A percentile compares a stretch with the other conserved stretches of the same genome.
These are phyloP conservation scores for Paramecium pentaurelia DNA, from an alignment of 73 alveolate species.

Conservation along the genomic window DNA sequence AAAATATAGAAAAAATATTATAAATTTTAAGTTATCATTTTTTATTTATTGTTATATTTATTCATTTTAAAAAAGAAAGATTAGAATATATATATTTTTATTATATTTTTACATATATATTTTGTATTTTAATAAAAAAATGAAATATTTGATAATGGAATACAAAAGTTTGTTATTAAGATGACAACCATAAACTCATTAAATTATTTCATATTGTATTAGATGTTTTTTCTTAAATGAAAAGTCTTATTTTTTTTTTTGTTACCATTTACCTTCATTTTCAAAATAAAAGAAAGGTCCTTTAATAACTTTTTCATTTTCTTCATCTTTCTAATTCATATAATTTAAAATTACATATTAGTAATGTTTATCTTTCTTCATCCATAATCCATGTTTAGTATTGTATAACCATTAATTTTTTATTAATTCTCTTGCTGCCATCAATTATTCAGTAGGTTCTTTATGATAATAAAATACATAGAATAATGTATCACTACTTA, in stretches of 20 bases:
- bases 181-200: background rate
- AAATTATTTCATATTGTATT: background rate
- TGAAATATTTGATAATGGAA: background rate
- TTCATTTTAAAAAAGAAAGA: background rate
- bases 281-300: constrained; percentile 33
- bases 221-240: background rate
- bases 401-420: constrained; percentile 25
- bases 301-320: background rate
- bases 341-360: background rate
- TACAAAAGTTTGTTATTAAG: background rate
- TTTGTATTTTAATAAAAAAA: background rate
- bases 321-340: background rate
- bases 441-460: constrained; percentile 22
- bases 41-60: background rate
- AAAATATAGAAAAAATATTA: background rate
- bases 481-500: background rate
- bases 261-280: background rate
- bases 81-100: background rate
- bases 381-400: constrained; percentile 34
- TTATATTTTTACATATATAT: too few relatives aligned
- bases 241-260: background rate
- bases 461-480: constrained; percentile 25
- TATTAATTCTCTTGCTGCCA: constrained; percentile 25
- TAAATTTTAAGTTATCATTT: background rate
- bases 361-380: constrained; percentile 13